Evolutionary conservation across 1,284 basidiomycete genomes (phyloP).

Genomic region (Moniliophthora roreri): DNA sequence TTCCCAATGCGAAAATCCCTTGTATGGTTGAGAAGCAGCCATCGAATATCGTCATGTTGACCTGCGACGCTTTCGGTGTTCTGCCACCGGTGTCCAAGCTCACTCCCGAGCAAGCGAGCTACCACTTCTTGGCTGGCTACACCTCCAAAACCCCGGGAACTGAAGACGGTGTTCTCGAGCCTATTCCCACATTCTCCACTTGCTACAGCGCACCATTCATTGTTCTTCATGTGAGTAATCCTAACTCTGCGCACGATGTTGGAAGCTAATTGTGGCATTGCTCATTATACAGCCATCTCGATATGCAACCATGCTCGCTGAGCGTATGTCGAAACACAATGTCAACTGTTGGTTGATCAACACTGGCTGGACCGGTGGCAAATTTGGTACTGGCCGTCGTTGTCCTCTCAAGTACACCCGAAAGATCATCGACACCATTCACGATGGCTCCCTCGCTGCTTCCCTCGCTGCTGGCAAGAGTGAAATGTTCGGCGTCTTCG

Average conservation of each 20-base stretch:
- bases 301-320: constrained; percentile 97
- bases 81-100: constrained; percentile 95
- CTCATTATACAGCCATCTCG: constrained; percentile 79
- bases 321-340: constrained; percentile 89
- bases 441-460: constrained; percentile 88
- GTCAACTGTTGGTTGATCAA: constrained; percentile 99
- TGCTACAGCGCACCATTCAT: constrained; percentile 99
- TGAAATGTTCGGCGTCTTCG: constrained; percentile 82
- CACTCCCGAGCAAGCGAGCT: constrained; percentile 93
- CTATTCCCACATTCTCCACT: constrained; percentile 98
- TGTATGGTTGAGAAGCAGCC: constrained; percentile 86
- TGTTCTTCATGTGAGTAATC: constrained; percentile 79
- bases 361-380: constrained; percentile 98
- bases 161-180: constrained; percentile 97
- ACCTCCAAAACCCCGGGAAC: constrained; percentile 98
- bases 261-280: constrained; percentile 21
- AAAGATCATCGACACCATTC: constrained; percentile 95
- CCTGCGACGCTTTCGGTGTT: constrained; percentile 98
- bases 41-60: constrained; percentile 96
- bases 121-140: constrained; percentile 97
- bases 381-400: constrained; percentile 88
- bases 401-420: constrained; percentile 97
- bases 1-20: constrained; percentile 94
- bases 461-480: constrained; percentile 86
- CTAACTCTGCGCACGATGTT: neutral